Evolutionary conservation across 208 protist species (phyloP), one percentile per base, ranked within the genome.

Genomic region (Leishmania arabica): DNA sequence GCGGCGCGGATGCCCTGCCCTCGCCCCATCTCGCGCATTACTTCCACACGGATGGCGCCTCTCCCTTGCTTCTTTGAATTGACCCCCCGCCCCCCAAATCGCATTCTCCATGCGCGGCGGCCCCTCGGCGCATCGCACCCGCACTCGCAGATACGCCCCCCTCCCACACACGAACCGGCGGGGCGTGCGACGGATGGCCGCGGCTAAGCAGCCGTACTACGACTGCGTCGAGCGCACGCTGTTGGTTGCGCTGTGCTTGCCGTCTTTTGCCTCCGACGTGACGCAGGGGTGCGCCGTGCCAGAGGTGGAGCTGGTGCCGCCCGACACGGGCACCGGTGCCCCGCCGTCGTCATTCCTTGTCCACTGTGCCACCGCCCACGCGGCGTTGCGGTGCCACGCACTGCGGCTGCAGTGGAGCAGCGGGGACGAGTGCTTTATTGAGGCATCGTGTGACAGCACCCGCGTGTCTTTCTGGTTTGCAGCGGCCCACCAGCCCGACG

Each of bases 231-330:
- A 90, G 60, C 66, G 78, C 1, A 99, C 99, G 2, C 88, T 99
- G 37, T 89, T 97, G 66, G 98, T 98, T 1, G 98, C 99, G 21
- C 84, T 99, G 62, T 99, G 99, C 89, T 83, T 99, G 6, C 82
- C 90, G 53, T 99, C 99, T 83, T 99, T 99, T 84, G 88, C 95
- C 13, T 99, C 97, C n/a, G 97, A 99, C 73, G 80, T 94, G 19
- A 95, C 99, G 19, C 99, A 99, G 88, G 89, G 99, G 88, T 89
- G 99, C 58, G 98, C 99, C 89, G 99, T 99, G 79, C 99, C 99
- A 3, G 99, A 99, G 85, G 95, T 99, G 72, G 99, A 99, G 89
- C 82, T 93, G 42, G 56, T n/a, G n/a, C 19, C 47, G 9, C 19
- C n/a, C 47, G 2, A 42, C 64, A n/a, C n/a, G 8, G 42, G 58